Evolutionary conservation across 768 basidiomycete species (phyloP).

Genomic region (Hygrophoropsis aurantiaca): DNA sequence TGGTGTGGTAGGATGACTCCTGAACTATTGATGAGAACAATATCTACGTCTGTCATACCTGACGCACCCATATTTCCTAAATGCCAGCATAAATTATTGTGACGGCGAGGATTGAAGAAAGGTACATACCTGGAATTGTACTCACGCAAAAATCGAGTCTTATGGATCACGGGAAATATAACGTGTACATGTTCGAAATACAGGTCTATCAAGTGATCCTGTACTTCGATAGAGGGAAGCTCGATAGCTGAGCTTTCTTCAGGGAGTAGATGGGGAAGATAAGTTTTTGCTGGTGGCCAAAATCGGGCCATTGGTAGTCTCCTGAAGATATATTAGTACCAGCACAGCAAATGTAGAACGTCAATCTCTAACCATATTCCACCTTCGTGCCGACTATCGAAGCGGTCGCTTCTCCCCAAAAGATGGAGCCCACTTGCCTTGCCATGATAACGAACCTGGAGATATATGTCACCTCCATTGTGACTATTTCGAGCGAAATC

Average conservation of each 20-base stretch:
- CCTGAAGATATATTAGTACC: slow-evolving; percentile 37
- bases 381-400: slow-evolving; percentile 66
- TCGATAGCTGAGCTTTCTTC: slow-evolving; percentile 45
- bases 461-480: slow-evolving; percentile 7
- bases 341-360: slow-evolving; percentile 9
- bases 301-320: slow-evolving; percentile 72
- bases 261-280: slow-evolving; percentile 34
- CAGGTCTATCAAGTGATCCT: slow-evolving; percentile 67
- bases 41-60: too few relatives aligned
- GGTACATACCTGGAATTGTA: slow-evolving; percentile 49
- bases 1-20: slow-evolving; percentile 36
- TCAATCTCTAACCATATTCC: slow-evolving; percentile 55
- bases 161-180: slow-evolving; percentile 79
- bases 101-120: background rate
- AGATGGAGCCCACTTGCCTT: slow-evolving; percentile 74
- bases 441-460: slow-evolving; percentile 84
- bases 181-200: slow-evolving; percentile 88
- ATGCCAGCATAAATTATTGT: slow-evolving; percentile 1
- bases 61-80: slow-evolving; percentile 28
- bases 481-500: background rate
- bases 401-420: slow-evolving; percentile 62
- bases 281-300: slow-evolving; percentile 61
- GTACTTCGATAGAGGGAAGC: slow-evolving; percentile 61
- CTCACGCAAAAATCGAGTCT: slow-evolving; percentile 63
- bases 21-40: too few relatives aligned